Evolutionary conservation across 2,329 filamentous ascomycete genomes (phyloP).

Genomic region (Boeremia exigua): DNA sequence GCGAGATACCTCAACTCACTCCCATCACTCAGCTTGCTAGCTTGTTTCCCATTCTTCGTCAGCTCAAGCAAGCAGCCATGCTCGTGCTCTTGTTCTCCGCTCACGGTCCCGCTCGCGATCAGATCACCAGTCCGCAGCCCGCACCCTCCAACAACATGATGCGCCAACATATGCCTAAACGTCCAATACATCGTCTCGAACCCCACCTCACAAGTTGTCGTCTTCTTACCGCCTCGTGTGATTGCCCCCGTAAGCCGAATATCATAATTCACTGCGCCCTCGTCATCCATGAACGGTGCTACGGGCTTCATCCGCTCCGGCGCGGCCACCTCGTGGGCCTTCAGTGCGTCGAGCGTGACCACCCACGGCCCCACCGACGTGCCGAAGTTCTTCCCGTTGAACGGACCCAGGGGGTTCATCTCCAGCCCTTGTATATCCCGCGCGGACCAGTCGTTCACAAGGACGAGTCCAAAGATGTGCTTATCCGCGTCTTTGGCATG

Average conservation of each 20-base stretch:
- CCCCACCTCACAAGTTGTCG: constrained; percentile 36
- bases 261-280: constrained; percentile 30
- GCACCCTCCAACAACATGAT: constrained; percentile 53
- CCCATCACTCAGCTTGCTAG: constrained; percentile 37
- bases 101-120: constrained; percentile 54
- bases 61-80: constrained; percentile 53
- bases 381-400: constrained; percentile 67
- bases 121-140: constrained; percentile 52
- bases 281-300: constrained; percentile 34
- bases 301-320: constrained; percentile 30
- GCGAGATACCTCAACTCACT: constrained; percentile 47
- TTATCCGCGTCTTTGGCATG: constrained; percentile 53
- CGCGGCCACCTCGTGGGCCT: constrained; percentile 36
- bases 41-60: constrained; percentile 45
- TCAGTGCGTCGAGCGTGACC: constrained; percentile 65
- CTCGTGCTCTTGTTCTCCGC: constrained; percentile 46
- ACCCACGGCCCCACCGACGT: constrained; percentile 69
- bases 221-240: constrained; percentile 22
- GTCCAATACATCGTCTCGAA: constrained; percentile 55
- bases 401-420: constrained; percentile 66
- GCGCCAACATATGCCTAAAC: constrained; percentile 53
- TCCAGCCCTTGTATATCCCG: constrained; percentile 68
- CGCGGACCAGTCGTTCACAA: constrained; percentile 69
- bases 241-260: constrained; percentile 34
- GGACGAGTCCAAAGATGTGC: constrained; percentile 67